Base-by-base conservation (phyloP, 352 stramenopile genomes). In the Aphanomyces euteiches region DNA sequence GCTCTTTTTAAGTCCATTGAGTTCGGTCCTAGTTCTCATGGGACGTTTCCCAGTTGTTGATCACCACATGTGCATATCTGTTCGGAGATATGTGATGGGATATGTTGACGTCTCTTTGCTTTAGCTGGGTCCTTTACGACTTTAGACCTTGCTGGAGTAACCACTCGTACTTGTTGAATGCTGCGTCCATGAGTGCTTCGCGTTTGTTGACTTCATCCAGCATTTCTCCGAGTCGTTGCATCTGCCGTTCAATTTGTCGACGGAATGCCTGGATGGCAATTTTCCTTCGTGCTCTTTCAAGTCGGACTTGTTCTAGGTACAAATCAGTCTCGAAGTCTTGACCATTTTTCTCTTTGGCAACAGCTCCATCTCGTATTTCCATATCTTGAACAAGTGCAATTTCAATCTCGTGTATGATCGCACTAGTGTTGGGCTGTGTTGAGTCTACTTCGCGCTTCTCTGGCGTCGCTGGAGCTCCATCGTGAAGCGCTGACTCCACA, bases 121-220 rank as follows among this genome's bases (percentile, higher is more conserved):
- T 28, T 28, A 28, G 1, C 28, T 28, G 28, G 28, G 28, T 28
- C 28, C 28, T 28, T 28, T 28, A 28, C 28, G 28, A 28, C 28
- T 28, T 28, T 28, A 28, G 28, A 28, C 28, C 28, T 28, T 15
- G n/a, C n/a, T 53, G 45, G 45, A 53, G 13, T 19, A 15, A 53
- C 13, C 13, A n/a, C 45, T 53, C 50, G 47, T 86, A 89, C 39
- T 64, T 75, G 17, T 75, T 69, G 59, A 89, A 90, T 7, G 82
- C 82, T 6, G 90, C 82, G 38, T 93, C 81, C 39, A 92, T 74
- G 19, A 87, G 69, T 3, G 72, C 68, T 38, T 90, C 82, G 80
- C 90, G 57, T 34, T 28, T 5, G 47, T 74, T 70, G 15, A 90
- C 67, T 64, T 89, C 85, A 0, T 66, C 67, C 0, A 77, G 70